Evolutionary conservation across 2,329 filamentous ascomycete species (phyloP), one percentile per base, ranked within the genome.

Genomic region (Pseudogymnoascus sp.): DNA sequence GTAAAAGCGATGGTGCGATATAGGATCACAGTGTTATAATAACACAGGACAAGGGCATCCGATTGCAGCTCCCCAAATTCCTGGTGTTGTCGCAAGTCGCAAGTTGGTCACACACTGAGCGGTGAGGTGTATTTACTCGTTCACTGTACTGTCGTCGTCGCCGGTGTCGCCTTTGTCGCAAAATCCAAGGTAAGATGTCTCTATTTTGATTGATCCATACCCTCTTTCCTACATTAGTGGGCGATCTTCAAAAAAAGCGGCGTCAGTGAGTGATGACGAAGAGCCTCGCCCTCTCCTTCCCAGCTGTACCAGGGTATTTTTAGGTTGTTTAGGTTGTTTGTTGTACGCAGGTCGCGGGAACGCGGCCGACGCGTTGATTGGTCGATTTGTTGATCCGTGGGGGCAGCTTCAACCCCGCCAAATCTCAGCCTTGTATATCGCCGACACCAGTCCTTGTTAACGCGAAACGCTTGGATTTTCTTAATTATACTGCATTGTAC

Each of bases 291-390:
- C 29, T 54, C 29, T 54, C 26, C 44, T 33, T 54, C 44, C 44
- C 44, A 33, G 44, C 44, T 54, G 44, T 33, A 33, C 44, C 31
- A 54, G 44, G 26, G 29, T 54, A 54, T 54, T 54, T 54, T 54
- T 54, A 54, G 44, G 44, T 54, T 54, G 44, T 54, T 54, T 54
- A 54, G 44, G 26, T 54, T 54, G 44, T 54, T 54, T 59, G 57
- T 59, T 40, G 24, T 36, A 59, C 36, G 36, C 24, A 40, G 57
- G 57, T 40, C 36, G 57, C 9, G 10, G 57, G 57, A 3, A 59
- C 57, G 57, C 57, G 57, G 57, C 57, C 57, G 57, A 59, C 57
- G 57, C 36, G 57, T 37, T 59, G 57, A 59, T 59, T 59, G 57
- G 57, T 40, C 17, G 17, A 15, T 4, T 54, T 54, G 44, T 33